Evolutionary conservation across 129 eudicot genomes (phyloP).

Genomic region (Glebionis coronaria): DNA sequence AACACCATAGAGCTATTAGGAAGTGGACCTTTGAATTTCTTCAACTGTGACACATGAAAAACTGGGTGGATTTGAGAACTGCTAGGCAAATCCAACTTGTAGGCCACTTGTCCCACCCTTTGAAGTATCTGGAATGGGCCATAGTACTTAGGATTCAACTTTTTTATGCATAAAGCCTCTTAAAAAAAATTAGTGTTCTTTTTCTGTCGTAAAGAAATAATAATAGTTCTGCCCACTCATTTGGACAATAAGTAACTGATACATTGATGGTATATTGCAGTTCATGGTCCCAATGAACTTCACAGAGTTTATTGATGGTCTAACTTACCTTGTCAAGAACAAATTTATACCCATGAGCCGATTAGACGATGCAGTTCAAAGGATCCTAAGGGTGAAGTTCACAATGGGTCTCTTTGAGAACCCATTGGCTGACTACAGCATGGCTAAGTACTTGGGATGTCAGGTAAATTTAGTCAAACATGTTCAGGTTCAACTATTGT

Average conservation of each 20-base stretch:
- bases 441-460: slow-evolving; percentile 52
- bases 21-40: too few species aligned
- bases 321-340: slow-evolving; percentile 43
- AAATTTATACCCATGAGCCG: slow-evolving; percentile 47
- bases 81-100: too few species aligned
- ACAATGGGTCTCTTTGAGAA: slow-evolving; percentile 59
- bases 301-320: slow-evolving; percentile 56
- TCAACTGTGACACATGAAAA: too few species aligned
- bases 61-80: too few species aligned
- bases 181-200: too few species aligned
- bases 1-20: too few species aligned
- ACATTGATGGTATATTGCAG: slow-evolving; percentile 30
- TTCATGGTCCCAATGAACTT: slow-evolving; percentile 58
- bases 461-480: slow-evolving; percentile 34
- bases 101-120: too few species aligned
- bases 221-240: too few species aligned
- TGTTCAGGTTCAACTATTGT: neutral
- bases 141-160: too few species aligned
- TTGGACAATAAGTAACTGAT: neutral
- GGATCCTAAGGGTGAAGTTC: slow-evolving; percentile 63
- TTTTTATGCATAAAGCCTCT: too few species aligned
- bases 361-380: slow-evolving; percentile 58
- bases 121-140: too few species aligned
- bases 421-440: slow-evolving; percentile 57
- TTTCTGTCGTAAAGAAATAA: too few species aligned